A percentile compares a stretch with the other conserved stretches of the same genome.
phyloP scores from a whole-genome alignment of 768 basidiomycete genomes.

The Lactifluus piperatus region DNA sequence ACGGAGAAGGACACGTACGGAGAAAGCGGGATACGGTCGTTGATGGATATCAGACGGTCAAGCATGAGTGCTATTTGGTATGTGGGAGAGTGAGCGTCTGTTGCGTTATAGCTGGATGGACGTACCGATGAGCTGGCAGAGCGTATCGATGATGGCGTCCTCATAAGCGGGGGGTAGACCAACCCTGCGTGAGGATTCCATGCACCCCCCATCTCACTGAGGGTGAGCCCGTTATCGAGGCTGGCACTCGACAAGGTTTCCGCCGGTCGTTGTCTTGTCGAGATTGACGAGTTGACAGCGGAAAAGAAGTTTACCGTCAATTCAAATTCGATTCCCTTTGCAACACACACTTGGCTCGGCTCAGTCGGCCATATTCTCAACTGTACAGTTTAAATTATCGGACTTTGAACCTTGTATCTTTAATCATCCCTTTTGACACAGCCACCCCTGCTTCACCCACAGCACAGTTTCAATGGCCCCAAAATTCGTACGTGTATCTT shows the following conservation, averaged over 20 bases:
- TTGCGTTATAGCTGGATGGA: conserved; percentile 1
- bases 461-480: conserved; percentile 50
- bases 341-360: no score
- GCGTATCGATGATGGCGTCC: conserved; percentile 70
- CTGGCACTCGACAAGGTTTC: not conserved
- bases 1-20: conserved; percentile 38
- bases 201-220: conserved; percentile 76
- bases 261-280: not conserved
- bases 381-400: conserved; percentile 13
- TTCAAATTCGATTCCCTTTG: conserved; percentile 1
- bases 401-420: conserved; percentile 4
- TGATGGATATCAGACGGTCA: conserved; percentile 87
- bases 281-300: not conserved
- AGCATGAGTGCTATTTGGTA: conserved; percentile 80
- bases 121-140: conserved; percentile 84
- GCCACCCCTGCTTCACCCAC: conserved; percentile 24
- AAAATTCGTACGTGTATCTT: conserved; percentile 50
- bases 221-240: conserved; percentile 25
- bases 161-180: conserved; percentile 79
- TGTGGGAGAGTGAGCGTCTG: not conserved
- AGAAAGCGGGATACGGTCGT: conserved; percentile 88
- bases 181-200: conserved; percentile 72
- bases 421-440: not conserved
- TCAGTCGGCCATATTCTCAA: no score
- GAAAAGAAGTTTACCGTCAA: not conserved